A percentile compares a stretch with the other conserved stretches of the same genome.
phyloP scores from a whole-genome alignment of 805 yeast species.

The Wickerhamiella brachini region DNA sequence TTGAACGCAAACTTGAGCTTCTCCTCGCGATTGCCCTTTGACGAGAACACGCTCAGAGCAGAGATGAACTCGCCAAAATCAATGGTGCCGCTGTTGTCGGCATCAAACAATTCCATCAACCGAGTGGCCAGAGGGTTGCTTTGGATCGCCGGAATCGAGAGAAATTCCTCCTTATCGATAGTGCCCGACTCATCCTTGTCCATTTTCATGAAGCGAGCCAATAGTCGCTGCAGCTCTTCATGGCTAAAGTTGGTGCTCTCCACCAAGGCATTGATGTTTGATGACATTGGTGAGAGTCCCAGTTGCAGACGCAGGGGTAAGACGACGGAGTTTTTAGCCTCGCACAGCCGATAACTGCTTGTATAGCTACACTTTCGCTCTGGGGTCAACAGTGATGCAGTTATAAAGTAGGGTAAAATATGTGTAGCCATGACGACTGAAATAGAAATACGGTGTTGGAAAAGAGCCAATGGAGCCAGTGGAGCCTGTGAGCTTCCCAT shows the following conservation, averaged over 20 bases:
- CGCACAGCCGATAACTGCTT: no score
- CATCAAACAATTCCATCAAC: conserved; percentile 87
- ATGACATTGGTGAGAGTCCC: conserved; percentile 3
- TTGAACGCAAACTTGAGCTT: conserved; percentile 81
- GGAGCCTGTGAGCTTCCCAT: no score
- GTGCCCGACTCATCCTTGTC: conserved; percentile 90
- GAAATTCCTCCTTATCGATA: conserved; percentile 78
- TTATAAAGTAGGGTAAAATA: no score
- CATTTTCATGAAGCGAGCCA: conserved; percentile 87
- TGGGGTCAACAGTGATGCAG: no score
- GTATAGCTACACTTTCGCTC: no score
- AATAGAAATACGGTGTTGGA: neutral
- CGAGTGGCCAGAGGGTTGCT: conserved; percentile 82
- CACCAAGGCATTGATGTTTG: conserved; percentile 18
- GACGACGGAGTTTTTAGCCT: no score
- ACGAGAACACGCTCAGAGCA: conserved; percentile 76
- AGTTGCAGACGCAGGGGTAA: no score
- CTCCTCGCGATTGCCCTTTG: conserved; percentile 66
- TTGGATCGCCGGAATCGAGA: conserved; percentile 84
- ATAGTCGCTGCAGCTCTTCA: conserved; percentile 81
- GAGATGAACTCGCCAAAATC: conserved; percentile 91
- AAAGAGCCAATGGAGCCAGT: neutral
- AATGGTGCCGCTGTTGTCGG: conserved; percentile 81
- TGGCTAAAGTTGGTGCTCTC: conserved; percentile 40
- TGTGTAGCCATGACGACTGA: neutral